Conservation (phyloP, 169 alveolate species). For the Cardiosporidium cionae region DNA sequence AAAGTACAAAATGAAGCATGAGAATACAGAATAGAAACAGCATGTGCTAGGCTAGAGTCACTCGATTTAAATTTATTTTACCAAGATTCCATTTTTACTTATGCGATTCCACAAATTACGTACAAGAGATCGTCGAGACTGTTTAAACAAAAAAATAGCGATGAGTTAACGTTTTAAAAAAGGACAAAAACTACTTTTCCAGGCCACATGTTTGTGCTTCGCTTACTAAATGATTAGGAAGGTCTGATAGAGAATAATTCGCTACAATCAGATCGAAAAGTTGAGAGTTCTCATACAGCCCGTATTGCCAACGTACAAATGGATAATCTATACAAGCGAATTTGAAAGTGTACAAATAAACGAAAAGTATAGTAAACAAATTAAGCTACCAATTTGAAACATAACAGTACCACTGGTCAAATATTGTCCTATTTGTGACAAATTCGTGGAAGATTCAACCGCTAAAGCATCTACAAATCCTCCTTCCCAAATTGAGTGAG, state of each 20-base stretch:
- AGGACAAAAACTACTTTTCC: no score
- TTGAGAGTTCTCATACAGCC: background rate
- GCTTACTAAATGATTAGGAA: background rate
- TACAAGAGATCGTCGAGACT: conserved; percentile 24
- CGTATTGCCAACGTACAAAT: background rate
- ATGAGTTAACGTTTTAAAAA: no score
- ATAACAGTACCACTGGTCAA: conserved; percentile 3
- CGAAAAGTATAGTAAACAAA: no score
- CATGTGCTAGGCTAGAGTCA: no score
- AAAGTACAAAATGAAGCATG: no score
- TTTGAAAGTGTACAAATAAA: no score
- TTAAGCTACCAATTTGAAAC: no score
- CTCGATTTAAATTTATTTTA: background rate
- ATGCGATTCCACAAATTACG: conserved; percentile 44
- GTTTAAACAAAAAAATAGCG: background rate
- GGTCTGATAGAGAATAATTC: background rate
- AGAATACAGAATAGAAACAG: no score
- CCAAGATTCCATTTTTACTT: conserved; percentile 33
- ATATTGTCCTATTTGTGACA: conserved; percentile 16
- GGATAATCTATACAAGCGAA: no score
- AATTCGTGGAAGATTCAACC: conserved; percentile 17
- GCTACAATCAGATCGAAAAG: background rate
- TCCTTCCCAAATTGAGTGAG: background rate
- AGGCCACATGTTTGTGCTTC: no score
- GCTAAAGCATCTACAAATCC: conserved; percentile 8